Base-by-base conservation (phyloP, 164 flowering plant genomes). In the Aristolochia californica region DNA sequence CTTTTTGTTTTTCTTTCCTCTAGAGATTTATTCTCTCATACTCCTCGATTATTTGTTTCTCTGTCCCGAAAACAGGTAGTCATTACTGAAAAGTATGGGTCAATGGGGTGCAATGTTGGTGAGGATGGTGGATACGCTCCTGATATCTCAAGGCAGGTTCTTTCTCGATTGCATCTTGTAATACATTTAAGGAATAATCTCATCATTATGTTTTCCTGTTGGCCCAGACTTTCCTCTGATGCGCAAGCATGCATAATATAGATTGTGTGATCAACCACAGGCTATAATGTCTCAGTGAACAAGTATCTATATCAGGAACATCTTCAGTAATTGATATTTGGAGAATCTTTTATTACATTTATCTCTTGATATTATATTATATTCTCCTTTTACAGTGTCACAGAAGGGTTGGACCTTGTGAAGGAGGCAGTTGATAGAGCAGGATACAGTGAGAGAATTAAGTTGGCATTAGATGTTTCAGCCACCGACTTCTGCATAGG, bases 61-160 rank as follows among this genome's bases (percentile, higher is more conserved):
- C 23, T 34, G 40, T 34, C 40, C 1, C 40, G 13, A 3, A 23
- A 50, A 50, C 83, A 94, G 99, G 97, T 88, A 66, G 86, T 87
- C 69, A 88, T 94, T 65, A 68, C 79, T 43, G 96, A 89, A 66
- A 94, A 78, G 70, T 73, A 69, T 78, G 95, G 96, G 60, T 67
- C 76, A 30, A 74, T 64, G 63, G 96, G 80, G 65, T 87, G 90
- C 76, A 90, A 83, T 75, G 95, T 94, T 65, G 91, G 96, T 56
- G 96, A 89, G 69, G 95, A 79, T 72, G 99, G 97, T 70, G 97
- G 97, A 57, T 78, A 84, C 70, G 84, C 91, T 71, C 99, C 95
- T 60, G 77, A 85, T 65, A 78, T 87, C 58, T 87, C 97, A 52
- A 86, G 91, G 99, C 73, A 80, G 68, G 81, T 64, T 15, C 53